These are phyloP conservation scores for Ustulina deusta DNA, from an alignment of 2,329 filamentous ascomycete genomes.

Conservation along the genomic window DNA sequence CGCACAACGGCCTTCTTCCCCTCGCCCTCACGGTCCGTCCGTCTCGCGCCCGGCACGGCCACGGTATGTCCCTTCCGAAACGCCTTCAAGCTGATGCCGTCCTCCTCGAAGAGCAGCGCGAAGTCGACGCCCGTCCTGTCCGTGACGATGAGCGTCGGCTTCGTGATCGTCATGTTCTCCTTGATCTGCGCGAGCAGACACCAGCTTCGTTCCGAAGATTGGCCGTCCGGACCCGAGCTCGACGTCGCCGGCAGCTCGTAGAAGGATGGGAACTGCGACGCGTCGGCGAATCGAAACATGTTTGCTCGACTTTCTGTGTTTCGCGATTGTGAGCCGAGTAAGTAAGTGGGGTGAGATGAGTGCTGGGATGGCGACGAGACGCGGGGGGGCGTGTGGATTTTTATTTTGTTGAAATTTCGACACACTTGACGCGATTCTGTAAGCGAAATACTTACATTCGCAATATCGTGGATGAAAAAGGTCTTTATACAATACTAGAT, in stretches of 20 bases:
- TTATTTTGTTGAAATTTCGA: not conserved
- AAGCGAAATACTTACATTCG: too few species aligned
- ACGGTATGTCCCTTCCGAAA: conserved; percentile 57
- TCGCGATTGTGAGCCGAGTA: not conserved
- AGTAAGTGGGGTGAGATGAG: conserved; percentile 10
- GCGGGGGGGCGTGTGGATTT: too few species aligned
- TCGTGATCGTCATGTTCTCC: conserved; percentile 58
- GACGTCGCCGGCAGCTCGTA: conserved; percentile 36
- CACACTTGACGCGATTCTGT: not conserved
- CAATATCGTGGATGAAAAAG: too few species aligned
- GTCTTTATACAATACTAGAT: not conserved
- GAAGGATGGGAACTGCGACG: conserved; percentile 36
- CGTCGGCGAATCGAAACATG: conserved; percentile 27
- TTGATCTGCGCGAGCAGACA: conserved; percentile 51
- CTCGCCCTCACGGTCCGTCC: conserved; percentile 53
- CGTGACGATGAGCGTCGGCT: conserved; percentile 60
- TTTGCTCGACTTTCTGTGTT: not conserved
- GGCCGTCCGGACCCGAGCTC: conserved; percentile 2
- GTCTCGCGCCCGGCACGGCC: conserved; percentile 53
- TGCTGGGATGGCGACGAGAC: not conserved
- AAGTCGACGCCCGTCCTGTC: conserved; percentile 57
- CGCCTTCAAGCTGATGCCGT: conserved; percentile 50
- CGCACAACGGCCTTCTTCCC: conserved; percentile 57
- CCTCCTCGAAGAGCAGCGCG: conserved; percentile 61
- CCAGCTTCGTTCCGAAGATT: conserved; percentile 41